phyloP scores from a whole-genome alignment of 768 basidiomycete genomes.

The Fistulinella prunicolor region DNA sequence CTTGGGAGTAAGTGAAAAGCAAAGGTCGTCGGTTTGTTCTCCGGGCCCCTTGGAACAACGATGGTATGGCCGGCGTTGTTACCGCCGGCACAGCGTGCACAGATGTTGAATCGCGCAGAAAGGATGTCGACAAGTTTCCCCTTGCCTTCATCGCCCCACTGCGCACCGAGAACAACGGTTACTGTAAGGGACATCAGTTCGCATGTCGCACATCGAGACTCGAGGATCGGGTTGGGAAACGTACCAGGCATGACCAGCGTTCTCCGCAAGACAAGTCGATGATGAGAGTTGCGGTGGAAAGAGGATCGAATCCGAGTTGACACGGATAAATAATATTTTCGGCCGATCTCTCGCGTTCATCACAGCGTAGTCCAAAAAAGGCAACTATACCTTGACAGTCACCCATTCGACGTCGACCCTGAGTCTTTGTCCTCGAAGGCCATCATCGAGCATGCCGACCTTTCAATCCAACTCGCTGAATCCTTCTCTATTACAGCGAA shows the following conservation, averaged over 20 bases:
- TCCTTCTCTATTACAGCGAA: constrained; percentile 28
- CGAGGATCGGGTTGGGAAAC: too few species aligned
- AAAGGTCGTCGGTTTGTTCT: constrained; percentile 76
- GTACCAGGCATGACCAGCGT: constrained; percentile 23
- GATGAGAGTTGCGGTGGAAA: constrained; percentile 15
- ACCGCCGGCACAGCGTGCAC: constrained; percentile 95
- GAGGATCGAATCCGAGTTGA: constrained; percentile 2
- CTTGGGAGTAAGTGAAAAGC: constrained; percentile 95
- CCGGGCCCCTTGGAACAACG: constrained; percentile 69
- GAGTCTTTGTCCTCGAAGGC: not conserved
- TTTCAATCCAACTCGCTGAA: constrained; percentile 46
- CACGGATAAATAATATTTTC: too few species aligned
- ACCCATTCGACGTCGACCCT: too few species aligned
- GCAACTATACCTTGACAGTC: constrained; percentile 10
- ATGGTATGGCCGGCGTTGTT: constrained; percentile 99
- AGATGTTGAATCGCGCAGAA: constrained; percentile 84
- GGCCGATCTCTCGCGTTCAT: not conserved
- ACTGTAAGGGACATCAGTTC: constrained; percentile 31
- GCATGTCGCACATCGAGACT: not conserved
- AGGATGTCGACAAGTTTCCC: constrained; percentile 98
- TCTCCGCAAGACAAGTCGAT: not conserved
- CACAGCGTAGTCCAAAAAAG: constrained; percentile 11
- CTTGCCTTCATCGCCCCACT: constrained; percentile 94
- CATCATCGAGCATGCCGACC: constrained; percentile 39
- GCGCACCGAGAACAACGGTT: constrained; percentile 80